A percentile compares a stretch with the other conserved stretches of the same genome.
These are phyloP conservation scores for Schizophyllum commune DNA, from an alignment of 1,284 basidiomycete species.

Conservation along the genomic window DNA sequence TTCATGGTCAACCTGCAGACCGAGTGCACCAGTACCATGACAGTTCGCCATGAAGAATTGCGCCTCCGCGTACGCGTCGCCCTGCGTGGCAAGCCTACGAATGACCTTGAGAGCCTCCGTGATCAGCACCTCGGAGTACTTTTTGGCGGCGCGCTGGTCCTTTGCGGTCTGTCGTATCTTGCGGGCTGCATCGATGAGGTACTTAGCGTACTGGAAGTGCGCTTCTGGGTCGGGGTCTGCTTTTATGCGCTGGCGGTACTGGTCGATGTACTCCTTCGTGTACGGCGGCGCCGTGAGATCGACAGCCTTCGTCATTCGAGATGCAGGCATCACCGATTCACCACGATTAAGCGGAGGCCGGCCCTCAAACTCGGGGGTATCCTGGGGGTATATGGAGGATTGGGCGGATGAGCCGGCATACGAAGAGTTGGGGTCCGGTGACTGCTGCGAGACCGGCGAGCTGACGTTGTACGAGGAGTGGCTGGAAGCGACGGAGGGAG, in stretches of 20 bases:
- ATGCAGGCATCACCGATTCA: slow-evolving; percentile 52
- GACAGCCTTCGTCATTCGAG: slow-evolving; percentile 72
- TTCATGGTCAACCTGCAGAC: slow-evolving; percentile 94
- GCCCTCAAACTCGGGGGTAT: slow-evolving; percentile 43
- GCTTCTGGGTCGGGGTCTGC: slow-evolving; percentile 97
- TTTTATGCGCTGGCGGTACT: slow-evolving; percentile 96
- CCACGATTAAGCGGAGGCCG: slow-evolving; percentile 50
- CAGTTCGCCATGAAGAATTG: slow-evolving; percentile 99
- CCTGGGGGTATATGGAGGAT: slow-evolving; percentile 16
- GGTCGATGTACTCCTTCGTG: slow-evolving; percentile 95
- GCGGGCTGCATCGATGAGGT: slow-evolving; percentile 98
- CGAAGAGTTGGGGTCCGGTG: slow-evolving; percentile 9
- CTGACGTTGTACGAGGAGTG: slow-evolving; percentile 9
- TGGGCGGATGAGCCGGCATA: slow-evolving; percentile 13
- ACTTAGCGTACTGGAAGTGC: slow-evolving; percentile 97
- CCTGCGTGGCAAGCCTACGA: slow-evolving; percentile 86
- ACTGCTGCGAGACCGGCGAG: slow-evolving; percentile 2
- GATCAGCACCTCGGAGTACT: slow-evolving; percentile 87
- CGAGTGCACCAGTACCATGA: slow-evolving; percentile 91
- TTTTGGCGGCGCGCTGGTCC: slow-evolving; percentile 77
- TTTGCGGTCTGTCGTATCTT: slow-evolving; percentile 69
- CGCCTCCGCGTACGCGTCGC: slow-evolving; percentile 90
- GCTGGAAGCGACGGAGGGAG: slow-evolving; percentile 8
- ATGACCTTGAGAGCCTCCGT: slow-evolving; percentile 89
- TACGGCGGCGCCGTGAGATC: slow-evolving; percentile 83